Conservation (phyloP, 1,284 basidiomycete species). For the Vanrija sp. region DNA sequence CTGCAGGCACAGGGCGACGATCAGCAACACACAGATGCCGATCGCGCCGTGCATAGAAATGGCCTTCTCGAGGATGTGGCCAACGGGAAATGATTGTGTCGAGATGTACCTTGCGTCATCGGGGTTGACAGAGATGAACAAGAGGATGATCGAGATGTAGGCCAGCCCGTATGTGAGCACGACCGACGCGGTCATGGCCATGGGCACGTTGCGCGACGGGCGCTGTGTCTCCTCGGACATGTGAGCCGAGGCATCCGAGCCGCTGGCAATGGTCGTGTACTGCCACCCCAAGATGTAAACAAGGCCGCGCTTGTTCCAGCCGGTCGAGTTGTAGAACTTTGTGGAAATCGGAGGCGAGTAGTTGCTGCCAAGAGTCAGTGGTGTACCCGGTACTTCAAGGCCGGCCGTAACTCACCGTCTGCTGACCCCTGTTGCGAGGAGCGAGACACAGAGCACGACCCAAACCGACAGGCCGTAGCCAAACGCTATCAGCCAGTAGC, state of each 20-base stretch:
- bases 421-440: constrained; percentile 31
- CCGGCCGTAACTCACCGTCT: constrained; percentile 16
- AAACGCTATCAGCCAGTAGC: constrained; percentile 38
- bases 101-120: constrained; percentile 26
- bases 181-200: constrained; percentile 42
- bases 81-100: constrained; percentile 37
- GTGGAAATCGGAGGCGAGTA: constrained; percentile 14
- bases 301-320: constrained; percentile 33
- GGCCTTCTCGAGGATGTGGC: constrained; percentile 40
- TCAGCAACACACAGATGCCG: constrained; percentile 27
- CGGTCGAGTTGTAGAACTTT: constrained; percentile 28
- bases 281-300: constrained; percentile 46
- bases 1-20: constrained; percentile 40
- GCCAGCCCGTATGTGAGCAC: constrained; percentile 38
- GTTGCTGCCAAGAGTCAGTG: constrained; percentile 1
- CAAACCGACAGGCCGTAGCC: constrained; percentile 21
- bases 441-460: constrained; percentile 36
- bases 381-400: not conserved
- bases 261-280: constrained; percentile 42
- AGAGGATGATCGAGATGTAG: constrained; percentile 43
- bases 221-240: constrained; percentile 49
- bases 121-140: constrained; percentile 39
- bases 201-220: constrained; percentile 46
- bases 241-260: constrained; percentile 20
- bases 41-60: constrained; percentile 33